phyloP scores from a whole-genome alignment of 345 rosid genomes.

The Aurinia saxatilis region DNA sequence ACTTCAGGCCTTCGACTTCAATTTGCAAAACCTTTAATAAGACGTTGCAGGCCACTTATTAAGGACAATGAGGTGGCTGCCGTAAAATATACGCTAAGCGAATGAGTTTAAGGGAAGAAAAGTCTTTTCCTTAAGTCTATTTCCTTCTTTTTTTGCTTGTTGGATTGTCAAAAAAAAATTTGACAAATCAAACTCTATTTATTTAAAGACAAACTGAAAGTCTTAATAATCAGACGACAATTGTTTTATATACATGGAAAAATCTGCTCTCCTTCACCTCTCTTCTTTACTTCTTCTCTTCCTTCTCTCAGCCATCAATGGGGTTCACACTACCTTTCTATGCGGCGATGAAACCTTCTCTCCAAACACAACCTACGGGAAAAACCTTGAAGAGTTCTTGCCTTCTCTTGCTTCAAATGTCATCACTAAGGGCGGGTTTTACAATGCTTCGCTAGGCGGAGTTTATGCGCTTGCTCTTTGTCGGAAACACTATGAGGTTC shows the following conservation, averaged over 20 bases:
- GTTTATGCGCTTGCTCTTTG: conserved; percentile 36
- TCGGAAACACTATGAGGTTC: conserved; percentile 26
- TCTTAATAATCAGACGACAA: conserved; percentile 26
- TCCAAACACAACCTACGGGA: conserved; percentile 7
- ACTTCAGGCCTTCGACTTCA: too few relatives aligned
- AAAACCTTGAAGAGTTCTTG: conserved; percentile 20
- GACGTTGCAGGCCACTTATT: too few relatives aligned
- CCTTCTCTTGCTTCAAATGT: conserved; percentile 31
- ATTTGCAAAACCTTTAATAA: too few relatives aligned
- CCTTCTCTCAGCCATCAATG: conserved; percentile 12
- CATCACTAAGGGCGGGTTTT: conserved; percentile 21
- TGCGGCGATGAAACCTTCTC: conserved; percentile 31
- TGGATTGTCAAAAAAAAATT: not conserved
- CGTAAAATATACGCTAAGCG: too few relatives aligned
- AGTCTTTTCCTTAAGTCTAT: not conserved
- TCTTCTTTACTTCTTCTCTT: conserved; percentile 9
- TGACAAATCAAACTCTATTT: conserved; percentile 26
- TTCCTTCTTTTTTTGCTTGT: not conserved
- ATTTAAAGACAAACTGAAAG: conserved; percentile 28
- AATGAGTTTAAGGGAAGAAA: too few relatives aligned
- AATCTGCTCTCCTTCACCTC: not conserved
- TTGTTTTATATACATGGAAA: conserved; percentile 1
- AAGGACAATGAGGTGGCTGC: too few relatives aligned
- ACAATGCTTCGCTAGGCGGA: conserved; percentile 28
- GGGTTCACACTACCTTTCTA: conserved; percentile 15